Conservation (phyloP, 164 flowering plant species). For the Dillenia turbinata region DNA sequence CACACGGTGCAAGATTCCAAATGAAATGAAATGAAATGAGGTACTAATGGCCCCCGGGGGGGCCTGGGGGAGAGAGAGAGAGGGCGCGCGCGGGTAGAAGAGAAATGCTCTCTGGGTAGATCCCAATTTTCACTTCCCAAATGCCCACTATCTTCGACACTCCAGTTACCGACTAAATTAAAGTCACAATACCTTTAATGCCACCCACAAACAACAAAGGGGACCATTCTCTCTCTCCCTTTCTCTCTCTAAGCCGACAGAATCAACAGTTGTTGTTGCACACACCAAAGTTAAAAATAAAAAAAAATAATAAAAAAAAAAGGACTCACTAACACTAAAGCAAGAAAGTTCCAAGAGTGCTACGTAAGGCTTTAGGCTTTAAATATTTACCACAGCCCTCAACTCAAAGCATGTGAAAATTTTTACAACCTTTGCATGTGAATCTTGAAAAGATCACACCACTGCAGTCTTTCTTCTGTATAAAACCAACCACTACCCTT, state of each 20-base stretch:
- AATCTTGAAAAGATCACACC: not conserved
- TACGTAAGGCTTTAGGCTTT: not conserved
- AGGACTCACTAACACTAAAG: too few relatives aligned
- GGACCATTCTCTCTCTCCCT: constrained; percentile 1
- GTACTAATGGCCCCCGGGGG: too few relatives aligned
- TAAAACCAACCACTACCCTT: not conserved
- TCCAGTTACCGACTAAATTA: not conserved
- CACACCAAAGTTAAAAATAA: not conserved
- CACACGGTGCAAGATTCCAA: too few relatives aligned
- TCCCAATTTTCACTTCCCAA: not conserved
- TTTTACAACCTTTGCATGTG: constrained; percentile 3
- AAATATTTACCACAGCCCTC: not conserved
- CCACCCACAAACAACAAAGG: not conserved
- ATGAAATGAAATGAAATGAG: too few relatives aligned
- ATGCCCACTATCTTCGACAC: too few relatives aligned
- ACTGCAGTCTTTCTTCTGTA: not conserved
- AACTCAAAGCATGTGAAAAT: constrained; percentile 1
- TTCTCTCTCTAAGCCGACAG: not conserved
- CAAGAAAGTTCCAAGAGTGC: constrained; percentile 7
- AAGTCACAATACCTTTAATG: not conserved
- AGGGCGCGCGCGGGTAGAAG: not conserved
- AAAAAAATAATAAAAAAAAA: not conserved
- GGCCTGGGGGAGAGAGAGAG: not conserved
- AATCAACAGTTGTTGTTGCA: constrained; percentile 14
- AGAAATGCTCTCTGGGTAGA: not conserved